phyloP scores from a whole-genome alignment of 1,139 yeast genomes.

The Protomyces arabidopsidicola region DNA sequence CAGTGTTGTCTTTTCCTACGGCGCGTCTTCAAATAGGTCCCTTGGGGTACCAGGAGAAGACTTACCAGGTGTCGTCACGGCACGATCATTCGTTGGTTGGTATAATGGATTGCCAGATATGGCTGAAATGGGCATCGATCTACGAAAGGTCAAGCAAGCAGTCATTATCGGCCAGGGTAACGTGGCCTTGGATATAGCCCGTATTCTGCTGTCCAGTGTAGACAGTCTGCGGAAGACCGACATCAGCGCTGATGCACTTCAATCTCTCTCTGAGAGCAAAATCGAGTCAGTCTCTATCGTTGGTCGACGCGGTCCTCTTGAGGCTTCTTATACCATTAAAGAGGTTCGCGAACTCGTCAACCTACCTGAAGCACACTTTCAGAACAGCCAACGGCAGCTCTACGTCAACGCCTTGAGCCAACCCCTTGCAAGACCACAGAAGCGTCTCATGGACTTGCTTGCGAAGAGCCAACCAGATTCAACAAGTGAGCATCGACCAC shows the following conservation, averaged over 20 bases:
- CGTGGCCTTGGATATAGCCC: conserved; percentile 89
- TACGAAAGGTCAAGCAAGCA: conserved; percentile 60
- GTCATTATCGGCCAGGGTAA: conserved; percentile 94
- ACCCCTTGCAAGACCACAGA: conserved; percentile 57
- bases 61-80: conserved; percentile 63
- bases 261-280: conserved; percentile 48
- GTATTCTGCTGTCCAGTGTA: conserved; percentile 62
- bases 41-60: conserved; percentile 60
- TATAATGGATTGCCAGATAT: conserved; percentile 82
- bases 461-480: conserved; percentile 44
- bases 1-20: conserved; percentile 74
- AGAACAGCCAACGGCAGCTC: conserved; percentile 49
- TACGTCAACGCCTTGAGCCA: conserved; percentile 37
- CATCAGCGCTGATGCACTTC: conserved; percentile 60
- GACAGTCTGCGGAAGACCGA: conserved; percentile 58
- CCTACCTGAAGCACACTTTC: conserved; percentile 55
- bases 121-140: conserved; percentile 47
- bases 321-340: conserved; percentile 83
- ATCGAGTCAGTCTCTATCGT: conserved; percentile 65
- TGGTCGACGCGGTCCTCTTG: conserved; percentile 73
- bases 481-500: conserved; percentile 9
- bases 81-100: conserved; percentile 91
- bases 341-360: conserved; percentile 82
- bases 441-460: conserved; percentile 62
- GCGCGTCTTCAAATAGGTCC: conserved; percentile 62